Evolutionary conservation across 2,329 filamentous ascomycete species (phyloP), one percentile per base, ranked within the genome.

Genomic region (Penicillium sclerotiorum): DNA sequence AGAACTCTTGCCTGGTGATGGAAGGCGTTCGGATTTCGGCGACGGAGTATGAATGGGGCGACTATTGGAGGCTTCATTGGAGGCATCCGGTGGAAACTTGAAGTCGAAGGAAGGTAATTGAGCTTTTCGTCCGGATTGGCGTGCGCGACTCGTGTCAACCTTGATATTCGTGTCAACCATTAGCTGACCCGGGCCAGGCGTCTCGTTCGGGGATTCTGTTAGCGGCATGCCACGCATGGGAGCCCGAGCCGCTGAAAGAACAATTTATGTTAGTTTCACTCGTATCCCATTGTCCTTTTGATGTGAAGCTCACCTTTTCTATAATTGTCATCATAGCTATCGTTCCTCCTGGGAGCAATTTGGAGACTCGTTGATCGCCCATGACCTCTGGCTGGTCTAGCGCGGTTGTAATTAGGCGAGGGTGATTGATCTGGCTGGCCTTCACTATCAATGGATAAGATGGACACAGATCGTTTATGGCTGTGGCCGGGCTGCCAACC

Each of bases 281-380:
- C 11, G 2, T 15, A 22, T 20, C 2, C 21, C 9, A 8, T 25
- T 5, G 7, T 27, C 3, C 17, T 20, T 35, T n/a, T 33, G 22
- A n/a, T 18, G 32, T 15, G 23, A n/a, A 13, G 15, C 35, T 5
- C 72, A 76, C 76, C 71, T 66, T 72, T 72, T 50, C 62, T 53
- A 35, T 66, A 64, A 18, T 66, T 56, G 33, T 72, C 72, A 46
- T 73, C 73, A 58, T 71, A 71, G 25, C 68, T 62, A 47, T 72
- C 71, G 49, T 70, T 65, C 53, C 71, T 71, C 54, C 78, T 78
- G 39, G 84, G 77, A 55, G 83, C 67, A 58, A 93, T 87, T 68
- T 95, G 91, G 52, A 95, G 73, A 74, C 91, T 96, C 20, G 89
- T 84, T 30, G 90, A 90, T 45, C 91, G 81, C 40, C 80, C 84